Evolutionary conservation across 805 yeast species (phyloP).

Genomic region (Schizosaccharomyces japonicus): DNA sequence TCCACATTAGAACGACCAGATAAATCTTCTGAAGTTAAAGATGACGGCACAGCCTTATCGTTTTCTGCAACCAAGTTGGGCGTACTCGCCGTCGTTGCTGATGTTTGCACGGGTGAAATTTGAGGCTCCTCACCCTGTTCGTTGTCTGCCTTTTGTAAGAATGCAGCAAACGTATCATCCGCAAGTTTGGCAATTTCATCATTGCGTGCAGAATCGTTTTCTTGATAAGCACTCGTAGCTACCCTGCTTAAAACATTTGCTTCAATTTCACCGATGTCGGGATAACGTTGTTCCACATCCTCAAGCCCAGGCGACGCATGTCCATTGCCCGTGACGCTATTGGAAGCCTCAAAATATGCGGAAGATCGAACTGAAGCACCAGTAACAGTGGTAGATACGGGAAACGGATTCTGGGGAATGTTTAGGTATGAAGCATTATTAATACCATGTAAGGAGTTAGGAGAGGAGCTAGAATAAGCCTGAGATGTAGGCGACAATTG

Average conservation of each 20-base stretch:
- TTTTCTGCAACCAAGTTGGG: too few species aligned
- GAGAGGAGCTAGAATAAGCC: too few species aligned
- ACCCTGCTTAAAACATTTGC: neutral
- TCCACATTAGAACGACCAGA: too few species aligned
- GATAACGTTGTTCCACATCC: neutral
- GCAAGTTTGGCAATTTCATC: neutral
- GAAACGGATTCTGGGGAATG: neutral
- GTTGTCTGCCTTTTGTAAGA: neutral
- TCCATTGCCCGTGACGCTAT: neutral
- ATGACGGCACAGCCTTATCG: too few species aligned
- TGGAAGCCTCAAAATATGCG: neutral
- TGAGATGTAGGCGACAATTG: too few species aligned
- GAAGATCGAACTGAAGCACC: neutral
- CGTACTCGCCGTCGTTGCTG: too few species aligned
- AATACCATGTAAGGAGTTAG: too few species aligned
- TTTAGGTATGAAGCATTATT: too few species aligned
- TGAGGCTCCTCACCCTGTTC: too few species aligned
- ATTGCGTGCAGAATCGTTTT: neutral
- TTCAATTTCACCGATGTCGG: neutral
- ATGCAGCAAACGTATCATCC: neutral
- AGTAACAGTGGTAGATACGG: neutral
- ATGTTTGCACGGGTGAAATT: too few species aligned
- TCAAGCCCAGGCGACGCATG: neutral
- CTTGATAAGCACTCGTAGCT: neutral
- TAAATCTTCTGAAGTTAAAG: too few species aligned